Evolutionary conservation across 2,329 filamentous ascomycete genomes (phyloP), one percentile per base, ranked within the genome.

Genomic region (Chalara sp.): DNA sequence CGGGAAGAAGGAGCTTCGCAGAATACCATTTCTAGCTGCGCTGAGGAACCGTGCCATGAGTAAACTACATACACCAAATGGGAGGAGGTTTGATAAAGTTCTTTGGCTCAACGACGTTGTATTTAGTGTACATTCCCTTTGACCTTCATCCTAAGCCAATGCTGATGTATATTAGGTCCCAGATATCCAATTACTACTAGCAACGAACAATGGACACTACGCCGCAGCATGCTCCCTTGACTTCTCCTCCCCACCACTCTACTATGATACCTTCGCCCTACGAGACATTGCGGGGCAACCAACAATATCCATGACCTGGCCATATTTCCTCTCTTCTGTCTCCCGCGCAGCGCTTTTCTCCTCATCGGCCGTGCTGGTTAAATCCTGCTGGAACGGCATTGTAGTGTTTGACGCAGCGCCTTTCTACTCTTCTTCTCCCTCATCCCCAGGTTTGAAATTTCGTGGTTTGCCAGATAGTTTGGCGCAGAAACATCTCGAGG

Each of bases 1-100:
- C 21, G 74, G 76, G 0, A 70, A 70, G 54, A 74, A 39, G 33
- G 80, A 84, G 59, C 63, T 84, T 53, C 70, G 86, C 47, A 73
- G 85, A 29, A 87, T 89, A 53, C 84, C 84, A 1, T 88, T 83
- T 61, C 69, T 89, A n/a, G 76, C 86, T 1, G 72, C 68, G 33
- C 59, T 86, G 49, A 73, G 86, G 35, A 89, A 89, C 63, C 65
- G 70, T 56, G 78, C 78, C n/a, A 65, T 89, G 54, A 65, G 76
- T 53, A 70, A 75, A 13, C 61, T 84, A 42, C 44, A 44, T 6
- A 8, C 66, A 6, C 21, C 21, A 21, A 21, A 21, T 21, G 11
- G 48, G 49, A 21, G 47, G 12, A 47, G 32, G 32, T 65, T 82
- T 60, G 80, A 83, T 57, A 78, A 73, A 58, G 70, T 85, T 13